Evolutionary conservation across 257 asterid species (phyloP).

Genomic region (Voacanga thouarsii): DNA sequence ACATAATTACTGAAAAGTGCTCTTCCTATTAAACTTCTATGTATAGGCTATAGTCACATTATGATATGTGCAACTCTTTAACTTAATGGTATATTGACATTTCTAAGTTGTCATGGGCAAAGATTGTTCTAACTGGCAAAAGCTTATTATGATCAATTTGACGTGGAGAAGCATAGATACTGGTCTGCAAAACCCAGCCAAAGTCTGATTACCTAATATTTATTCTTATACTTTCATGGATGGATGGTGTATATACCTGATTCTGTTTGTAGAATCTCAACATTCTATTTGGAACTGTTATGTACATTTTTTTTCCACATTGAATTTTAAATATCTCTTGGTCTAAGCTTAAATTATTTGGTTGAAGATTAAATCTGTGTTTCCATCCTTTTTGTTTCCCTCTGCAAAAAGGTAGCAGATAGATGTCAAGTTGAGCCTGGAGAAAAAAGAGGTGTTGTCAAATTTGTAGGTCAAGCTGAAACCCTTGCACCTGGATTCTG

Average conservation of each 20-base stretch:
- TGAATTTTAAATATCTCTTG: not conserved
- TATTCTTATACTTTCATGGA: not conserved
- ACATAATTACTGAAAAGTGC: not conserved
- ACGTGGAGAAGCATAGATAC: not conserved
- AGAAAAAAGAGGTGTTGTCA: slow-evolving; percentile 77
- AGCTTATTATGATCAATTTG: not conserved
- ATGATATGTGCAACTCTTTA: not conserved
- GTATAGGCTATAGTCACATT: too few relatives aligned
- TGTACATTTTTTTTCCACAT: not conserved
- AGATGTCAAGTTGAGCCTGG: slow-evolving; percentile 94
- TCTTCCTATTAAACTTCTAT: not conserved
- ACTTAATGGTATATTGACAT: not conserved
- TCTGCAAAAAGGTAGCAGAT: slow-evolving; percentile 64
- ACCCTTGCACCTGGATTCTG: slow-evolving; percentile 87
- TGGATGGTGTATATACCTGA: not conserved
- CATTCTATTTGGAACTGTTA: not conserved
- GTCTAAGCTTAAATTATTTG: not conserved
- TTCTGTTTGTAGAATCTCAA: not conserved
- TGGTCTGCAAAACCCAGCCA: not conserved
- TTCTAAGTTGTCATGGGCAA: not conserved
- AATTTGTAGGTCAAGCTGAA: slow-evolving; percentile 84
- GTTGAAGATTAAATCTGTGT: not conserved
- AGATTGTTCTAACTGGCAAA: not conserved
- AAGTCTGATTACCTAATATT: not conserved
- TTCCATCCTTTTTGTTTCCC: slow-evolving; percentile 10